Evolutionary conservation across 78 protist species (phyloP), one percentile per base, ranked within the genome.

Genomic region (Acrasis kona): DNA sequence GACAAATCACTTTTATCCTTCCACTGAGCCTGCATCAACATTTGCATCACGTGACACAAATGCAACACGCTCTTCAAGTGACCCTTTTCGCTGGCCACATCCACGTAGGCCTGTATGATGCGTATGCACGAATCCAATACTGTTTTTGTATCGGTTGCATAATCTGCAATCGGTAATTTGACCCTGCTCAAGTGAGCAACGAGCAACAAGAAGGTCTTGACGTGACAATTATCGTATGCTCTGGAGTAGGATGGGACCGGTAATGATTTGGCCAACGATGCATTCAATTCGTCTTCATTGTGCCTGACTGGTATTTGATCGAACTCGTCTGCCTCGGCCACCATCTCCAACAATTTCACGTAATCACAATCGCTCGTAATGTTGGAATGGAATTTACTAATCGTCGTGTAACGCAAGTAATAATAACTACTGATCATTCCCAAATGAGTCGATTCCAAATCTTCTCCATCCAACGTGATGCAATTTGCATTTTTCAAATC

Each of bases 241-340:
- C 64, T 3, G 35, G 0, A 2, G 31, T 80, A 79, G 31, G 78
- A 64, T n/a, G 34, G n/a, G 76, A 39, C 74, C 66, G 94, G 96
- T 4, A 88, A 64, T 27, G n/a, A 29, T 69, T 85, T 70, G 58
- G 83, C 75, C 19, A 85, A 42, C 36, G 39, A 71, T 37, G 1
- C 79, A 76, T 97, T 96, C 34, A 92, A 39, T n/a, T 40, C 8
- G 66, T 98, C 99, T 72, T 98, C 99, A 76, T 92, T 94, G 84
- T 98, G 99, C 31, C 99, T 83, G 27, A 97, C 97, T 2, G 97
- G 98, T 34, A 94, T 86, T 42, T 90, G 96, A 12, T 35, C 83
- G 37, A 72, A 90, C 70, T 95, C 98, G 1, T 57, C n/a, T 9
- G 92, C 85, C 19, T 77, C 65, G 41, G 80, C 38, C 37, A 95